Percentiles rank a stretch among this genome's conserved stretches.
Conservation (phyloP, 306 rosid species). For the Oxytropis ochrocephala region DNA sequence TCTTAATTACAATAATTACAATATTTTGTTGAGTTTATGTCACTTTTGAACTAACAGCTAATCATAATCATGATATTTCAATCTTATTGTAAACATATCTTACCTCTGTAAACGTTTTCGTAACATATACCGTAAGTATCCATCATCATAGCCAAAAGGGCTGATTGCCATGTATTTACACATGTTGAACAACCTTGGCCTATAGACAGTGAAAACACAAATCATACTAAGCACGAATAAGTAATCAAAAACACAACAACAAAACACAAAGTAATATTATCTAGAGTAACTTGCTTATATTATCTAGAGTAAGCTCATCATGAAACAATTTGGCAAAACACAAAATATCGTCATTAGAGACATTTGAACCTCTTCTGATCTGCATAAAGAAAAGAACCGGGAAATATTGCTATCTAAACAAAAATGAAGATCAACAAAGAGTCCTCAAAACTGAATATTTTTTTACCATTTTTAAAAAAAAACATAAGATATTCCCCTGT, state of each 20-base stretch:
- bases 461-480: constrained; percentile 67
- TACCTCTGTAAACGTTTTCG: constrained; percentile 68
- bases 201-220: constrained; percentile 29
- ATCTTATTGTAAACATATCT: constrained; percentile 13
- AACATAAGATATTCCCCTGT: constrained; percentile 88
- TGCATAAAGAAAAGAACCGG: constrained; percentile 24
- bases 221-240: too few relatives aligned
- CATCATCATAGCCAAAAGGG: constrained; percentile 85
- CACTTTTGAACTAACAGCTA: neutral
- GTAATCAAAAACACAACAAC: constrained; percentile 9
- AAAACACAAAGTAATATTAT: constrained; percentile 13
- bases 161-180: constrained; percentile 97
- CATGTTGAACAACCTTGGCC: constrained; percentile 92
- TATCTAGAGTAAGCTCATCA: constrained; percentile 95
- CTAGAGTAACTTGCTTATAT: constrained; percentile 78
- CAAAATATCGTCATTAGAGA: constrained; percentile 85
- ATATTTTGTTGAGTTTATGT: neutral
- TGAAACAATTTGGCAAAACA: constrained; percentile 92
- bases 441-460: constrained; percentile 11
- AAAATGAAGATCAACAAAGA: constrained; percentile 2
- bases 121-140: constrained; percentile 85
- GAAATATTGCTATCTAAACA: neutral
- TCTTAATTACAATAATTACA: too few relatives aligned
- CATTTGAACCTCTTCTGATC: constrained; percentile 79
- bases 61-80: neutral